Percentiles rank a stretch among this genome's conserved stretches.
Evolutionary conservation across 331 rosid species (phyloP).

Genomic region (Quercus phellos): DNA sequence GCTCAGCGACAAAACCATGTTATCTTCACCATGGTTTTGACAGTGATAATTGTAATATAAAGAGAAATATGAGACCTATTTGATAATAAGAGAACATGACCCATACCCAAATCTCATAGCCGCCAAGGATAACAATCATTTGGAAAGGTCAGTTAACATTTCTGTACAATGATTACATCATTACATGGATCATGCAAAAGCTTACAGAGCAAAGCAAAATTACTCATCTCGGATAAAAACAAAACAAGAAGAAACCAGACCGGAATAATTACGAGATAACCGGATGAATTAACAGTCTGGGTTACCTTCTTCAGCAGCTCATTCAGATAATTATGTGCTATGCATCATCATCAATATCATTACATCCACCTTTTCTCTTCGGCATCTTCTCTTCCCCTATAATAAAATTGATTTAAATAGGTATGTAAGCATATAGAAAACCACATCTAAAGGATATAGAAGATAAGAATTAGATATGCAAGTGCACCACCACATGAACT

Average conservation of each 20-base stretch:
- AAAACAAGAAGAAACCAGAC: constrained; percentile 18
- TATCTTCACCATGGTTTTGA: not conserved
- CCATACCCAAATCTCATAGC: constrained; percentile 30
- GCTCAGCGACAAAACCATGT: not conserved
- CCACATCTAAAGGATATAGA: not conserved
- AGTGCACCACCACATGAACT: not conserved
- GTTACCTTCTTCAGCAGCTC: constrained; percentile 47
- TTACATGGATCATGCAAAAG: constrained; percentile 28
- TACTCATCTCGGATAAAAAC: constrained; percentile 18
- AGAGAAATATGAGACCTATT: constrained; percentile 23
- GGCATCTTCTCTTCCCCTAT: not conserved
- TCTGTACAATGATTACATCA: constrained; percentile 43
- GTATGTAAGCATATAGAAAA: not conserved
- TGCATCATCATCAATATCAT: not conserved
- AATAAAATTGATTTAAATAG: not conserved
- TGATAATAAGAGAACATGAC: constrained; percentile 26
- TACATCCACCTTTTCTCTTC: not conserved
- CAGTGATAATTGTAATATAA: constrained; percentile 23
- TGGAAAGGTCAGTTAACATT: constrained; percentile 20
- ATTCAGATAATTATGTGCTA: not conserved
- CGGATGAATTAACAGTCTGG: constrained; percentile 42
- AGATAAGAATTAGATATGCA: not conserved
- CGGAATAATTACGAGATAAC: constrained; percentile 31
- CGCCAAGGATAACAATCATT: constrained; percentile 32
- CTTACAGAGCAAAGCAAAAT: constrained; percentile 25